Percentiles rank a stretch among this genome's conserved stretches.
Evolutionary conservation across 2,329 filamentous ascomycete genomes (phyloP).

Genomic region (Beauveria brongniartii): DNA sequence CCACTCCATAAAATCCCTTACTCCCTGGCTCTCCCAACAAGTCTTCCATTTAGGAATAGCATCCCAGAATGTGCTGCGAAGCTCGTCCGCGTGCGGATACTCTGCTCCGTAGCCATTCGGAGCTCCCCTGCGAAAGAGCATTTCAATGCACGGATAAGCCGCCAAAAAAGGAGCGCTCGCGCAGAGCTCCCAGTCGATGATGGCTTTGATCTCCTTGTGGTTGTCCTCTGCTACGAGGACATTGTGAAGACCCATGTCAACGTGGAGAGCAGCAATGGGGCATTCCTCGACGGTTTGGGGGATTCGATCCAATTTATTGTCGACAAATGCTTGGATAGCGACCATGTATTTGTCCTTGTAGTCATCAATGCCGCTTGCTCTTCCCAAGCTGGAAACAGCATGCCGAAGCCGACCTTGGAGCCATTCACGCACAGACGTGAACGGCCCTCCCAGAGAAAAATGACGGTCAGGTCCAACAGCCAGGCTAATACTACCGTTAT

Average conservation of each 20-base stretch:
- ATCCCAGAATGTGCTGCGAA: conserved; percentile 14
- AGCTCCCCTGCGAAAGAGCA: conserved; percentile 13
- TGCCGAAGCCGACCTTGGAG: conserved; percentile 13
- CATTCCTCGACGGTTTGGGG: conserved; percentile 13
- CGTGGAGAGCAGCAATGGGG: conserved; percentile 14
- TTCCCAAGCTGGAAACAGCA: conserved; percentile 10
- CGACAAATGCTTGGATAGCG: conserved; percentile 11
- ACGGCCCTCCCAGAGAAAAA: conserved; percentile 15
- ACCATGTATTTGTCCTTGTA: conserved; percentile 13
- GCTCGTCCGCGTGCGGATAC: conserved; percentile 10
- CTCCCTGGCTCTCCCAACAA: conserved; percentile 8
- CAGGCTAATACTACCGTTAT: conserved; percentile 11
- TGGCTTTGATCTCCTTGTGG: conserved; percentile 11
- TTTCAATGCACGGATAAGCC: conserved; percentile 10
- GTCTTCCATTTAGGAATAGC: conserved; percentile 14
- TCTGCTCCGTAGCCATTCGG: conserved; percentile 7
- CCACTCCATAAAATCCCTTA: conserved; percentile 13
- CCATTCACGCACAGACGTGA: conserved; percentile 15
- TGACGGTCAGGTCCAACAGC: conserved; percentile 15
- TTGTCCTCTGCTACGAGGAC: conserved; percentile 12
- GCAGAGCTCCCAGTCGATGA: conserved; percentile 15
- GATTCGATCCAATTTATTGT: conserved; percentile 10
- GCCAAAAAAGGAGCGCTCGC: conserved; percentile 14
- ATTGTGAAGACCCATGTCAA: conserved; percentile 15
- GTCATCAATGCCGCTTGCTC: conserved; percentile 12